phyloP scores from a whole-genome alignment of 495 filamentous ascomycete genomes.

The Neurospora sp. region DNA sequence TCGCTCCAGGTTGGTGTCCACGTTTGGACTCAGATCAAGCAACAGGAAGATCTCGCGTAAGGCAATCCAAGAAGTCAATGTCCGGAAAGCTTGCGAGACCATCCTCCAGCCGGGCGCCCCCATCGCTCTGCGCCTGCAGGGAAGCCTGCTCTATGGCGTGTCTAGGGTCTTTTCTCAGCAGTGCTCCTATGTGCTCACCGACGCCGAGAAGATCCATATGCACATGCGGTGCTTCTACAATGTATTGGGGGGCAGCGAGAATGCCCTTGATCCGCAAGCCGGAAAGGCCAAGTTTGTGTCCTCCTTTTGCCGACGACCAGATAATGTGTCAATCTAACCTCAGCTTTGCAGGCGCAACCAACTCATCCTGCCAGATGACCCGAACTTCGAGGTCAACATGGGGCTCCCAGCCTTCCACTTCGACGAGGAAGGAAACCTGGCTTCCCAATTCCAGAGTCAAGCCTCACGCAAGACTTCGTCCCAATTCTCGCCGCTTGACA shows the following conservation, averaged over 20 bases:
- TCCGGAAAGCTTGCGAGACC: conserved; percentile 75
- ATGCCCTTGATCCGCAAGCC: conserved; percentile 58
- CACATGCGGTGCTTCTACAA: conserved; percentile 59
- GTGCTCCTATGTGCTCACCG: conserved; percentile 71
- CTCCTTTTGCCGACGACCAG: background rate
- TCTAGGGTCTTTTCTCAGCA: conserved; percentile 79
- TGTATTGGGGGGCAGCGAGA: conserved; percentile 19
- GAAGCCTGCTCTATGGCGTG: conserved; percentile 79
- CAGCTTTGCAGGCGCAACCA: conserved; percentile 55
- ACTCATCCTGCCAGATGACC: conserved; percentile 73
- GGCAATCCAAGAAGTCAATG: conserved; percentile 78
- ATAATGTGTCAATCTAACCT: conserved; percentile 3
- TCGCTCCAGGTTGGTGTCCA: conserved; percentile 72
- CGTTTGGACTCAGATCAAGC: conserved; percentile 58
- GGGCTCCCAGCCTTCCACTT: conserved; percentile 19
- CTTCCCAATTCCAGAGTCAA: conserved; percentile 21
- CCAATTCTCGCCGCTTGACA: conserved; percentile 27
- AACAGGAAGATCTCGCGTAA: conserved; percentile 71
- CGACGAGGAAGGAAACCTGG: conserved; percentile 47
- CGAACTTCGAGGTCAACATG: conserved; percentile 52
- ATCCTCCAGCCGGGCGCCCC: conserved; percentile 79
- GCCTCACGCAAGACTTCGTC: conserved; percentile 37
- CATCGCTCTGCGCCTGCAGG: conserved; percentile 85
- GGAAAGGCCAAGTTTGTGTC: conserved; percentile 58
- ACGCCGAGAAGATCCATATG: conserved; percentile 66